Conservation (phyloP, 1,284 basidiomycete species). For the Rhodotorula mucilaginosa region DNA sequence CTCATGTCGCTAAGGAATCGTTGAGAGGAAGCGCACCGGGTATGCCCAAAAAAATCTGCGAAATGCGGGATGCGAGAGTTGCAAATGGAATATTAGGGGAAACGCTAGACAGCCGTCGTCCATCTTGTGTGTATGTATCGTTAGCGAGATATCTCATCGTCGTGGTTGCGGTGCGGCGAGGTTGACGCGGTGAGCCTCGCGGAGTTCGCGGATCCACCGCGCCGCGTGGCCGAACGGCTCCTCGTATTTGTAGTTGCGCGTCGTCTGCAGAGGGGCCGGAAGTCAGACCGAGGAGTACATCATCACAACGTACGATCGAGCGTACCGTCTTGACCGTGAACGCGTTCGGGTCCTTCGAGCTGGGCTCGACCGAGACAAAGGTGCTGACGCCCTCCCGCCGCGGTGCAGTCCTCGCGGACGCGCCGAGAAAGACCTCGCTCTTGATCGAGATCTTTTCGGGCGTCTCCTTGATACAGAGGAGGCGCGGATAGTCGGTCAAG, state of each 20-base stretch:
- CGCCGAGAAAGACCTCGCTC: constrained; percentile 51
- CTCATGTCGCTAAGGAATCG: too few species aligned
- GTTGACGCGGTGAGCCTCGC: constrained; percentile 22
- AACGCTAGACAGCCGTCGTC: too few species aligned
- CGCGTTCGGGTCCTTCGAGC: constrained; percentile 16
- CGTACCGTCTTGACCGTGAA: constrained; percentile 35
- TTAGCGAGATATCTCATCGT: neutral
- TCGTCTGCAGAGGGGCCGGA: constrained; percentile 3
- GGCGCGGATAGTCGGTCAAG: constrained; percentile 55
- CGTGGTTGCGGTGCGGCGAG: neutral
- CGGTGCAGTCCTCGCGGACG: constrained; percentile 18
- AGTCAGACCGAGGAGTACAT: neutral
- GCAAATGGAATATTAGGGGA: too few species aligned
- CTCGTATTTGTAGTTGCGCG: constrained; percentile 36
- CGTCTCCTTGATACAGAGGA: constrained; percentile 56
- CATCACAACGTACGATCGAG: neutral
- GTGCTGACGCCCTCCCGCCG: constrained; percentile 16
- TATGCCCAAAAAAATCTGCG: too few species aligned
- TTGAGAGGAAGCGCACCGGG: too few species aligned
- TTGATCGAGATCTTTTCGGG: constrained; percentile 50
- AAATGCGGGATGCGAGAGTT: too few species aligned
- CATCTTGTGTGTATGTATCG: too few species aligned
- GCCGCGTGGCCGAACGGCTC: constrained; percentile 32
- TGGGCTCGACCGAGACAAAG: constrained; percentile 31
- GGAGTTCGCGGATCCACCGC: constrained; percentile 37